Percentiles rank a stretch among this genome's conserved stretches.
Conservation (phyloP, 225 moss, liverwort and hornwort genomes). For the Pseudoscleropodium purum region DNA sequence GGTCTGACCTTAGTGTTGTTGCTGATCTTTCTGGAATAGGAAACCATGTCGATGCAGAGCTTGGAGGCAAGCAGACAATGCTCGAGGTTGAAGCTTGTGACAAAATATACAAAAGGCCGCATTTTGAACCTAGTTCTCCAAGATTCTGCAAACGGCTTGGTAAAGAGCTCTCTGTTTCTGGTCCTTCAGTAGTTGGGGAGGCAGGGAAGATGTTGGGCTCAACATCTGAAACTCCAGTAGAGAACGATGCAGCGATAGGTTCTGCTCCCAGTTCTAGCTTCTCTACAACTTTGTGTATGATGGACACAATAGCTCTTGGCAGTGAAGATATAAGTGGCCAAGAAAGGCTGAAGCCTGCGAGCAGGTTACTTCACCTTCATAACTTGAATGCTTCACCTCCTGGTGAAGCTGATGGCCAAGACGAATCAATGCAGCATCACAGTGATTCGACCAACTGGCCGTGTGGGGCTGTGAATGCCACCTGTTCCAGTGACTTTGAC, state of each 20-base stretch:
- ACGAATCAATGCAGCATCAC: slow-evolving; percentile 43
- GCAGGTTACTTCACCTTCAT: slow-evolving; percentile 3
- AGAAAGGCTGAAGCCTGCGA: slow-evolving; percentile 23
- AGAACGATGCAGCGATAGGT: slow-evolving; percentile 25
- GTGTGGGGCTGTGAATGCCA: slow-evolving; percentile 38
- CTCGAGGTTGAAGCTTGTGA: slow-evolving; percentile 17
- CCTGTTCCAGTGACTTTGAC: slow-evolving; percentile 73
- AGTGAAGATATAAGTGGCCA: slow-evolving; percentile 29
- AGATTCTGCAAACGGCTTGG: slow-evolving; percentile 66
- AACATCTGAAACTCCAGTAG: slow-evolving; percentile 42
- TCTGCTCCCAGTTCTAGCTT: slow-evolving; percentile 51
- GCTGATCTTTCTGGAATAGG: slow-evolving; percentile 14
- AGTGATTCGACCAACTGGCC: slow-evolving; percentile 48
- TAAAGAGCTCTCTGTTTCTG: slow-evolving; percentile 48
- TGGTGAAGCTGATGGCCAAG: slow-evolving; percentile 53
- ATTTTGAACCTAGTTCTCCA: slow-evolving; percentile 44
- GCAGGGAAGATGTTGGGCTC: slow-evolving; percentile 34
- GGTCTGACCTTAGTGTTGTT: slow-evolving; percentile 12
- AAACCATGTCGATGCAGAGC: slow-evolving; percentile 15
- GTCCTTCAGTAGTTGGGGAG: slow-evolving; percentile 2
- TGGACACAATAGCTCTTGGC: slow-evolving; percentile 69
- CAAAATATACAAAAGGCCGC: slow-evolving; percentile 33
- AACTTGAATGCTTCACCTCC: slow-evolving; percentile 42
- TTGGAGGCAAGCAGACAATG: slow-evolving; percentile 27
- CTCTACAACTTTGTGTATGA: slow-evolving; percentile 51